A percentile compares a stretch with the other conserved stretches of the same genome.
Evolutionary conservation across 2,329 filamentous ascomycete species (phyloP).

Genomic region (Calonectria henricotiae): DNA sequence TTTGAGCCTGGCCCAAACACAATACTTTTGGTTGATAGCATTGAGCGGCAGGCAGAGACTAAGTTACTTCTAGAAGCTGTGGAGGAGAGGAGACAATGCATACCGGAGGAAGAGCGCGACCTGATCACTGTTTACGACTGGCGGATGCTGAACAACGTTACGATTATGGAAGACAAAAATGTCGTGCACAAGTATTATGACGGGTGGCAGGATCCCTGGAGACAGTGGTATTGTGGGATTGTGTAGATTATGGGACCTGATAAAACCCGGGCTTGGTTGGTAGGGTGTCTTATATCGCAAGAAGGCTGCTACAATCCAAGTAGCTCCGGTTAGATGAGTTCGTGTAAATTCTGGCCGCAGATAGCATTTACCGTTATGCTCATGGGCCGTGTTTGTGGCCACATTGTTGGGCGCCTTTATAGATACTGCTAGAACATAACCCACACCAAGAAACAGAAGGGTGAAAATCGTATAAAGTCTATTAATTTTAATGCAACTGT

Average conservation of each 20-base stretch:
- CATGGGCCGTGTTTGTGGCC: too few relatives aligned
- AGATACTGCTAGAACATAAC: too few relatives aligned
- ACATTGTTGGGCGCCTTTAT: too few relatives aligned
- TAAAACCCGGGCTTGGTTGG: not conserved
- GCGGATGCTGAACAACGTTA: slow-evolving; percentile 63
- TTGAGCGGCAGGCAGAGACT: slow-evolving; percentile 54
- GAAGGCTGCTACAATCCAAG: not conserved
- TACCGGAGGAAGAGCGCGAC: slow-evolving; percentile 53
- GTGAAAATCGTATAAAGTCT: too few relatives aligned
- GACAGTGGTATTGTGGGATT: slow-evolving; percentile 63
- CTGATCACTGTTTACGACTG: slow-evolving; percentile 66
- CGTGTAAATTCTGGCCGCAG: not conserved
- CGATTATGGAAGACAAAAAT: slow-evolving; percentile 58
- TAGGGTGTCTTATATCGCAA: not conserved
- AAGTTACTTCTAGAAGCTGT: slow-evolving; percentile 56
- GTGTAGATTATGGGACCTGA: slow-evolving; percentile 52
- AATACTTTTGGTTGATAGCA: slow-evolving; percentile 64
- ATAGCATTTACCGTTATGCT: too few relatives aligned
- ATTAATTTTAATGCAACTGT: too few relatives aligned
- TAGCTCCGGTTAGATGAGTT: not conserved
- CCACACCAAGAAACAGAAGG: too few relatives aligned
- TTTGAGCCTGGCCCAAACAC: slow-evolving; percentile 38
- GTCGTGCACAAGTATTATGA: slow-evolving; percentile 55
- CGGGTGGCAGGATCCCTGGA: slow-evolving; percentile 62
- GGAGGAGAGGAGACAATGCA: slow-evolving; percentile 52